Evolutionary conservation across 176 grass and related monocot species (phyloP).

Genomic region (Carex myosuroides): DNA sequence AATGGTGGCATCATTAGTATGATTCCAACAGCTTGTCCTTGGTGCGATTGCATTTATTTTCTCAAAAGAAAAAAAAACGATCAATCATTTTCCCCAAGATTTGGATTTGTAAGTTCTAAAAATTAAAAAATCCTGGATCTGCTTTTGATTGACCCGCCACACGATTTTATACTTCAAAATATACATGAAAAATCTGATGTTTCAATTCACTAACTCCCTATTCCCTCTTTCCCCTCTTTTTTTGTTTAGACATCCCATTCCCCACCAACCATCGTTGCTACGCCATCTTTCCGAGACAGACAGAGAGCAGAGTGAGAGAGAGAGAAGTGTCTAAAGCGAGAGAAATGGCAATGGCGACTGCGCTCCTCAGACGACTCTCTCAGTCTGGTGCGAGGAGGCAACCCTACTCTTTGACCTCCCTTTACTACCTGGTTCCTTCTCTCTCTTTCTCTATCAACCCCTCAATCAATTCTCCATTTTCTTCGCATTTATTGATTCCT

Average conservation of each 20-base stretch:
- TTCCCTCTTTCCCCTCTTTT: neutral
- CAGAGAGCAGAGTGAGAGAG: neutral
- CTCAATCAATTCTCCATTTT: neutral
- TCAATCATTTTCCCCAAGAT: no score
- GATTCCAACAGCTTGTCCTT: no score
- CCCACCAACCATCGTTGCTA: neutral
- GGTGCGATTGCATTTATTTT: no score
- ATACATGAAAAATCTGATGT: neutral
- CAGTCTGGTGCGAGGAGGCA: conserved; percentile 19
- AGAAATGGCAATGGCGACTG: conserved; percentile 42
- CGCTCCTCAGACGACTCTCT: conserved; percentile 30
- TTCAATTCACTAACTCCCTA: neutral
- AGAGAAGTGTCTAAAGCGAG: conserved; percentile 1
- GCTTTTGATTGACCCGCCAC: neutral
- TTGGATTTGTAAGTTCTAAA: no score
- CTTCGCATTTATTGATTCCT: neutral
- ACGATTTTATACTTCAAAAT: neutral
- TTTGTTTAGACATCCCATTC: conserved; percentile 17
- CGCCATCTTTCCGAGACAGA: neutral
- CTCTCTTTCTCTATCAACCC: neutral
- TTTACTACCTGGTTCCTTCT: conserved; percentile 26
- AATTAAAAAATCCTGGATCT: no score
- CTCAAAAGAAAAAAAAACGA: no score
- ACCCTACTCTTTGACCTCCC: conserved; percentile 9
- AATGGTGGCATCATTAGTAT: no score